Conservation (phyloP, 202 grass and related monocot species). For the Musa balbisiana region DNA sequence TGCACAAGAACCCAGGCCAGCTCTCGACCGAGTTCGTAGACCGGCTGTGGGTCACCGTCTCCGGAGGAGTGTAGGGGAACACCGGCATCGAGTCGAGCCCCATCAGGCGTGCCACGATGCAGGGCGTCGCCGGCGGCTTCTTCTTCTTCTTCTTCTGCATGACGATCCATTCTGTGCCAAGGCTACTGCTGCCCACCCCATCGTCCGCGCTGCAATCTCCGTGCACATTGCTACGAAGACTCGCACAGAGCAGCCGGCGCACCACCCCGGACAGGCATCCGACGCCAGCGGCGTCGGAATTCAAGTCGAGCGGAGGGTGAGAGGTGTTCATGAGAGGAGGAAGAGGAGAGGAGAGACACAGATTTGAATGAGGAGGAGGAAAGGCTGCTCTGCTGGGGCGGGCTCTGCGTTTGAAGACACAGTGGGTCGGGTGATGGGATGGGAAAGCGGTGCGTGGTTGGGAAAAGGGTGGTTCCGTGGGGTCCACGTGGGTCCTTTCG, state of each 20-base stretch:
- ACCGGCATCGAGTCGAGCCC: constrained; percentile 74
- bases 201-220: neutral
- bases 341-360: neutral
- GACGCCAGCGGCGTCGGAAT: neutral
- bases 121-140: constrained; percentile 34
- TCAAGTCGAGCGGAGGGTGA: constrained; percentile 20
- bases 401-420: neutral
- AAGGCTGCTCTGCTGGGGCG: neutral
- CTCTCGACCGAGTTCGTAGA: constrained; percentile 42
- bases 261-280: constrained; percentile 43
- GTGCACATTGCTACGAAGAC: neutral
- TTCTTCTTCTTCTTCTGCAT: neutral
- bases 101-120: constrained; percentile 84
- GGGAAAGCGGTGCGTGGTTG: neutral
- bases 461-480: neutral
- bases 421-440: no score
- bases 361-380: neutral
- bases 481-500: neutral
- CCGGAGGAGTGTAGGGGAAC: neutral
- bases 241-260: constrained; percentile 51
- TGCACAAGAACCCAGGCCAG: constrained; percentile 24
- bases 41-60: constrained; percentile 29
- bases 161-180: no score
- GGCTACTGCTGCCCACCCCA: neutral
- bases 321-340: constrained; percentile 39